These are phyloP conservation scores for Botrytis aclada DNA, from an alignment of 2,329 filamentous ascomycete species.

Conservation along the genomic window DNA sequence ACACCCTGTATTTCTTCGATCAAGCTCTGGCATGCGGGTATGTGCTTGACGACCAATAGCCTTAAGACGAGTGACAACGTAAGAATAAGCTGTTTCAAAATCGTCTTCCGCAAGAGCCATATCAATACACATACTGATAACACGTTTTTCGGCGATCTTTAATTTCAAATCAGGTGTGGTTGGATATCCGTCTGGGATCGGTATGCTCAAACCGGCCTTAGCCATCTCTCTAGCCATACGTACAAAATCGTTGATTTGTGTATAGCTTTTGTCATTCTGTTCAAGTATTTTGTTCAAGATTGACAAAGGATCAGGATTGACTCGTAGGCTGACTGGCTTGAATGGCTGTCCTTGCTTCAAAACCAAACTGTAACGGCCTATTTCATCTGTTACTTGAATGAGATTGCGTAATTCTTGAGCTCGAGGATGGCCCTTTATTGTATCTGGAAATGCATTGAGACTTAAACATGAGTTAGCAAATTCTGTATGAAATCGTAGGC, in stretches of 20 bases:
- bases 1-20: constrained; percentile 28
- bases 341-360: constrained; percentile 79
- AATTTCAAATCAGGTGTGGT: constrained; percentile 21
- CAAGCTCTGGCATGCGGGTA: constrained; percentile 26
- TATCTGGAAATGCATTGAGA: constrained; percentile 60
- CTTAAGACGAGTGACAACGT: constrained; percentile 68
- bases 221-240: constrained; percentile 67
- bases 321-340: constrained; percentile 72
- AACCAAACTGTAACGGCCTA: constrained; percentile 74
- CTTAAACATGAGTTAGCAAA: constrained; percentile 40
- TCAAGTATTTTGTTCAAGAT: constrained; percentile 71
- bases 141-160: constrained; percentile 56
- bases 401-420: constrained; percentile 60
- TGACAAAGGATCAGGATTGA: constrained; percentile 70
- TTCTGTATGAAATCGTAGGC: not conserved
- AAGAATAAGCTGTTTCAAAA: constrained; percentile 85
- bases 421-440: constrained; percentile 51
- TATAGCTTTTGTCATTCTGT: constrained; percentile 72
- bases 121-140: constrained; percentile 78
- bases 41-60: constrained; percentile 37
- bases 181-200: constrained; percentile 16
- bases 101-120: constrained; percentile 72
- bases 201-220: constrained; percentile 49
- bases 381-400: constrained; percentile 67
- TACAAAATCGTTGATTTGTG: constrained; percentile 69